A percentile compares a stretch with the other conserved stretches of the same genome.
Conservation (phyloP, 495 filamentous ascomycete genomes). For the Daldinia grandis region DNA sequence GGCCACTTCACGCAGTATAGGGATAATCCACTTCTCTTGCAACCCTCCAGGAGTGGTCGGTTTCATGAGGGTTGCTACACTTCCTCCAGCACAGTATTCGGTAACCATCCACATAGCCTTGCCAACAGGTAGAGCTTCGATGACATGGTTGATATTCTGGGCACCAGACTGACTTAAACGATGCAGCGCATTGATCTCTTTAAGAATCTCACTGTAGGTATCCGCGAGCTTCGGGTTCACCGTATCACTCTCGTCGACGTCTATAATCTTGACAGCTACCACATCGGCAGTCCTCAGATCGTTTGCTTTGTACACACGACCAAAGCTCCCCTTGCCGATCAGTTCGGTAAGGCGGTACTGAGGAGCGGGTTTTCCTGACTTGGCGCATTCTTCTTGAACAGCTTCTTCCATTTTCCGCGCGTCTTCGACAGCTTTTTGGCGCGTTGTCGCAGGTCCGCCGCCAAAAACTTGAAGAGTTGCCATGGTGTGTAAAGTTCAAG, state of each 20-base stretch:
- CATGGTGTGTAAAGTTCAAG: conserved; percentile 43
- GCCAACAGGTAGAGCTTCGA: conserved; percentile 86
- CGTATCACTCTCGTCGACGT: conserved; percentile 88
- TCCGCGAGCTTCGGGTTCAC: conserved; percentile 77
- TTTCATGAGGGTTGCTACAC: conserved; percentile 83
- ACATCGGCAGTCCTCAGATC: conserved; percentile 66
- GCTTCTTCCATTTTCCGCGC: conserved; percentile 62
- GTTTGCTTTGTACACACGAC: conserved; percentile 86
- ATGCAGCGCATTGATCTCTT: conserved; percentile 87
- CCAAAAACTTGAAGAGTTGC: conserved; percentile 53
- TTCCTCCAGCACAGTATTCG: conserved; percentile 94
- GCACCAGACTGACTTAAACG: conserved; percentile 84
- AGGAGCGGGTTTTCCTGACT: conserved; percentile 57
- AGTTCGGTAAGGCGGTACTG: conserved; percentile 84
- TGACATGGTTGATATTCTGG: conserved; percentile 88
- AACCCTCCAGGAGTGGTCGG: conserved; percentile 74
- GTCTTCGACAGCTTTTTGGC: conserved; percentile 63
- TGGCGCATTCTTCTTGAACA: conserved; percentile 58
- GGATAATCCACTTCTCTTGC: conserved; percentile 88
- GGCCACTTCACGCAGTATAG: conserved; percentile 87
- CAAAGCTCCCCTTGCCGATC: conserved; percentile 95
- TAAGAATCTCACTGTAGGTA: conserved; percentile 83
- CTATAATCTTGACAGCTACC: conserved; percentile 94
- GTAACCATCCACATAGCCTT: conserved; percentile 94
- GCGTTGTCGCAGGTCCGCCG: conserved; percentile 49